Evolutionary conservation across 225 moss, liverwort and hornwort genomes (phyloP), one percentile per base, ranked within the genome.

Genomic region (Bryum argenteum): DNA sequence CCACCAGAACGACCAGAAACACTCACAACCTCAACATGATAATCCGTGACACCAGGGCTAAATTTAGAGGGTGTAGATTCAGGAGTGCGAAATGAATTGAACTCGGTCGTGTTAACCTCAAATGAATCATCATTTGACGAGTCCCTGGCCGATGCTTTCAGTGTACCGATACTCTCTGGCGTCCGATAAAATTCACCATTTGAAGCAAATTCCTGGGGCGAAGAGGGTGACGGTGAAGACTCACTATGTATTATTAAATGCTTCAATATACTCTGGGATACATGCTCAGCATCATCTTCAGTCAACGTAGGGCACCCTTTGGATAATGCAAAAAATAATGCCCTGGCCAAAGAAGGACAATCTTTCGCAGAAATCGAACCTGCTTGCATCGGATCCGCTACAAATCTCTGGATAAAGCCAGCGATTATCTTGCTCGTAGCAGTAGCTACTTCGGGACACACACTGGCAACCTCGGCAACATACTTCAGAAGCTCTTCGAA

Each of bases 401-500:
- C 69, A 54, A 81, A 61, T 60, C 71, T 79, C 76, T 80, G 78
- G 14, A 93, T 78, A 43, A 87, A 76, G 38, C 61, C 79, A 21
- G 85, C 72, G 28, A 93, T 81, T 22, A 68, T 68, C 71, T 61
- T 80, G 69, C 93, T 93, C 45, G 80, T 66, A 38, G 85, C 84
- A 42, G 40, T 51, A 28, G 82, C 72, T 8, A 81, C 63, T 75
- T 33, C 71, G 43, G 87, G 67, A 66, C 71, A 75, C 52, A 44
- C 69, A 56, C 78, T 83, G 18, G 77, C 76, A 65, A 88, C 82
- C 78, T 84, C 82, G 21, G 82, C 70, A 43, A 91, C 79, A 33
- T 78, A 75, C 69, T 77, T 74, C 65, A 93, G 72, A 54, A 93
- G 80, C 66, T 93, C 93, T 52, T 85, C 70, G 58, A 91, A 93